Evolutionary conservation across 371 early-diverging fungal species (phyloP), one percentile per base, ranked within the genome.

Genomic region (Mucor irregularis): DNA sequence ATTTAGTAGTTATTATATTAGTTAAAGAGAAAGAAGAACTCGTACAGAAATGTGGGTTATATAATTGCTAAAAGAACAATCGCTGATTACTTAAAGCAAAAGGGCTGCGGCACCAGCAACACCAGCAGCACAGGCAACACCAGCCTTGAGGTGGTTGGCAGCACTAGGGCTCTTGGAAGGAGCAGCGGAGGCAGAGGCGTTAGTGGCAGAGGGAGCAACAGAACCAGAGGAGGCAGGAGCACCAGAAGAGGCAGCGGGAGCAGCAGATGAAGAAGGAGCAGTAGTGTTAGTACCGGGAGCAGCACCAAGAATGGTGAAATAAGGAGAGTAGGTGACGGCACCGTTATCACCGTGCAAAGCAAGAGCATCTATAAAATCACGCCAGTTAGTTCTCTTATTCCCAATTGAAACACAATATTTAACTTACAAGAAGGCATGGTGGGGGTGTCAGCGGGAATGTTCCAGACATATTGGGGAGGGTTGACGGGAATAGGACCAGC

Each of bases 231-330:
- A 26, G 14, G 40, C 2, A 28, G 31, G 37, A 45, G 55, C 16
- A 24, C 25, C 11, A 29, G 51, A 24, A 49, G 49, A 2, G 42
- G 61, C 48, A 22, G 54, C 34, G 26, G 54, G n/a, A n/a, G n/a
- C n/a, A 25, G 24, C 24, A 34, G 49, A 8, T 48, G 43, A 30
- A 39, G 39, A 13, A 28, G 38, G 13, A 19, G 35, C 19, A 4
- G 51, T 14, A n/a, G 62, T 16, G n/a, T 43, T 39, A 5, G 44
- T 29, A 48, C 56, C 56, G 40, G 56, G 48, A 33, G 56, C 40
- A 39, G 40, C 49, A 40, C 62, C 69, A 13, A 71, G 39, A 47
- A 75, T 75, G 37, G 69, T 71, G 50, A 75, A 75, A 49, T 71
- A 69, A 25, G 72, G 49, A 50, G 72, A 71, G 55, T 74, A 74